Conservation (phyloP, 1,139 yeast genomes). For the Nakaseomyces delphensis region DNA sequence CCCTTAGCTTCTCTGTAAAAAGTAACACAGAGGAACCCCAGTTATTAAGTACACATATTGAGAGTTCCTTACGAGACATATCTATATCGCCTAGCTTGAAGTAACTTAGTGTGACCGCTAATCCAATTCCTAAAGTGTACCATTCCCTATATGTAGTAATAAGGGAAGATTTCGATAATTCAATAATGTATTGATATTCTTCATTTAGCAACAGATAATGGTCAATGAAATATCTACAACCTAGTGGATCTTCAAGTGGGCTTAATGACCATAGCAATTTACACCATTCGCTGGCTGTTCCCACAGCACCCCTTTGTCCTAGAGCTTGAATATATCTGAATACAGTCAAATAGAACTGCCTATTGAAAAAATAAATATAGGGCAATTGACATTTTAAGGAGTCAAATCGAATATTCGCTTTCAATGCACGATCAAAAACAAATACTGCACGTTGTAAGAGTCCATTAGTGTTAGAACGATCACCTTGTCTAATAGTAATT, state of each 20-base stretch:
- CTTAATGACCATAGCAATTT: conserved; percentile 59
- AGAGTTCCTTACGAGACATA: conserved; percentile 42
- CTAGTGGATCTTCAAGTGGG: conserved; percentile 78
- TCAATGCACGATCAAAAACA: conserved; percentile 63
- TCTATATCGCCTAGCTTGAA: conserved; percentile 34
- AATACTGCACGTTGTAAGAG: conserved; percentile 68
- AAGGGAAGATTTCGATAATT: conserved; percentile 47
- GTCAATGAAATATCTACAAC: conserved; percentile 76
- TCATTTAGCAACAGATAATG: conserved; percentile 63
- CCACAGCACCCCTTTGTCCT: conserved; percentile 69
- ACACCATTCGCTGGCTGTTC: conserved; percentile 68
- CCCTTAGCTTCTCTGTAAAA: conserved; percentile 21
- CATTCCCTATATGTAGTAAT: conserved; percentile 52
- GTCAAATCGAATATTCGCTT: conserved; percentile 42
- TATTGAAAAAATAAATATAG: conserved; percentile 61
- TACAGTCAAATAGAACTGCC: conserved; percentile 66
- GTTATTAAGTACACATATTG: conserved; percentile 45
- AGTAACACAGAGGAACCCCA: conserved; percentile 41
- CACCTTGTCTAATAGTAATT: conserved; percentile 69
- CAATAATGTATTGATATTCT: conserved; percentile 53
- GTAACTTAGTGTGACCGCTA: conserved; percentile 58
- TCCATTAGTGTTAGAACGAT: conserved; percentile 55
- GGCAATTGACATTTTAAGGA: conserved; percentile 63
- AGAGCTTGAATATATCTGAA: conserved; percentile 64
- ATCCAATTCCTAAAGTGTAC: conserved; percentile 67